A percentile compares a stretch with the other conserved stretches of the same genome.
Conservation (phyloP, 192 early-diverging fungal genomes). For the Coemansia reversa region DNA sequence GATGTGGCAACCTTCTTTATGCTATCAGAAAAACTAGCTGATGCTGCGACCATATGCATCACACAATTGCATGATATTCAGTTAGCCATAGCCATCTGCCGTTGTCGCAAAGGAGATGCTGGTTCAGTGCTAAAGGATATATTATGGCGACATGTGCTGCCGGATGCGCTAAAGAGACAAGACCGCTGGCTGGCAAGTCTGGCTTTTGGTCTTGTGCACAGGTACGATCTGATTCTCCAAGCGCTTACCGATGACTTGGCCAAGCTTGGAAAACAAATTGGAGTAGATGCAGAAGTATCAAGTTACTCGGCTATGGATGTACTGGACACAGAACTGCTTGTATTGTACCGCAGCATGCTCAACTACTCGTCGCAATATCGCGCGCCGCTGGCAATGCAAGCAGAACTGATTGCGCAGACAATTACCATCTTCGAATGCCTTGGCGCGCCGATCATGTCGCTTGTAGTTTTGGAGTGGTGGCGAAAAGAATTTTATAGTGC, state of each 20-base stretch:
- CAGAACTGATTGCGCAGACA: conserved; percentile 51
- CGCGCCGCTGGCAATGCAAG: conserved; percentile 40
- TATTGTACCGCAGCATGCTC: conserved; percentile 50
- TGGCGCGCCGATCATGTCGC: conserved; percentile 49
- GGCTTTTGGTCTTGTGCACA: conserved; percentile 38
- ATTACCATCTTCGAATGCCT: conserved; percentile 56
- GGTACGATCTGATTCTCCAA: conserved; percentile 44
- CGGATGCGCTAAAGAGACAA: conserved; percentile 31
- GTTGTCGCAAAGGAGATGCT: conserved; percentile 83
- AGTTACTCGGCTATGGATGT: conserved; percentile 39
- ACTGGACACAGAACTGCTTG: conserved; percentile 48
- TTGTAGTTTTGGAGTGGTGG: conserved; percentile 56
- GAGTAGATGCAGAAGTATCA: conserved; percentile 23
- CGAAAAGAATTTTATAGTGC: conserved; percentile 35
- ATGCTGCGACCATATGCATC: conserved; percentile 90
- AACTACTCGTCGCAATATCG: conserved; percentile 44
- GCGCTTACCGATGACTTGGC: conserved; percentile 40
- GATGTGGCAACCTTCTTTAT: conserved; percentile 96
- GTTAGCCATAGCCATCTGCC: conserved; percentile 87
- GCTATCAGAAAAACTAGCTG: conserved; percentile 79
- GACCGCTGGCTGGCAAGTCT: conserved; percentile 53
- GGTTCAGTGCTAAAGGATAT: conserved; percentile 47
- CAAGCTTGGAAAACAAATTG: conserved; percentile 33
- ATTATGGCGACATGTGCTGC: conserved; percentile 42
- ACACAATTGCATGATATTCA: conserved; percentile 90